Evolutionary conservation across 805 yeast genomes (phyloP), one percentile per base, ranked within the genome.

Genomic region (Candida sonorensis): DNA sequence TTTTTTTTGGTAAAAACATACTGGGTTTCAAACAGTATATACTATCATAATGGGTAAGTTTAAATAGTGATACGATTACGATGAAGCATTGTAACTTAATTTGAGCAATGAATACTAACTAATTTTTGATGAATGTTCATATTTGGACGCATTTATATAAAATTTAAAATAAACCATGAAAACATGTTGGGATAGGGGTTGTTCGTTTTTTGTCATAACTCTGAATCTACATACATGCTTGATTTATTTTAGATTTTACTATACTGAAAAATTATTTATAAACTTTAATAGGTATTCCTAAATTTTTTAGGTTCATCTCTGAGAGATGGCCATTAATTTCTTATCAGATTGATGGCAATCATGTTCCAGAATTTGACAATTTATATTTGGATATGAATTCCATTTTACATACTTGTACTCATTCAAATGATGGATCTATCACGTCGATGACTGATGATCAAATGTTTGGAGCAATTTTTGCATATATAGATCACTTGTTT

Each of bases 241-340:
- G 6, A 7, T 18, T 18, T 20, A 17, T n/a, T n/a, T n/a, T n/a
- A 30, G 37, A 18, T 20, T 18, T 10, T 22, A 22, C 24, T 8
- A 6, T 8, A 22, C n/a, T 22, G 24, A 11, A 10, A 13, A 7
- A 22, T 8, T 11, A 10, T 22, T 22, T 11, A 8, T 8, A 22
- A 6, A 11, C 21, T 8, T 19, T 19, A 7, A 66, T 68, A 82
- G 97, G 97, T 69, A 90, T 92, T 55, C 98, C 98, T 35, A 92
- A 92, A 54, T 92, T 90, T 57, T 92, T 86, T 60, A 77, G 96
- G 62, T 90, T 85, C 67, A 87, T 92, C 65, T 86, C 97, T 30
- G 97, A 92, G 64, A 77, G 99, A 77, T 92, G 97, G 97, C 99
- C 99, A 20, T 68, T 82, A 67, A 87, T 88, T 44, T 80, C 94